These are phyloP conservation scores for Cadophora gregata DNA, from an alignment of 2,329 filamentous ascomycete genomes.

Conservation along the genomic window DNA sequence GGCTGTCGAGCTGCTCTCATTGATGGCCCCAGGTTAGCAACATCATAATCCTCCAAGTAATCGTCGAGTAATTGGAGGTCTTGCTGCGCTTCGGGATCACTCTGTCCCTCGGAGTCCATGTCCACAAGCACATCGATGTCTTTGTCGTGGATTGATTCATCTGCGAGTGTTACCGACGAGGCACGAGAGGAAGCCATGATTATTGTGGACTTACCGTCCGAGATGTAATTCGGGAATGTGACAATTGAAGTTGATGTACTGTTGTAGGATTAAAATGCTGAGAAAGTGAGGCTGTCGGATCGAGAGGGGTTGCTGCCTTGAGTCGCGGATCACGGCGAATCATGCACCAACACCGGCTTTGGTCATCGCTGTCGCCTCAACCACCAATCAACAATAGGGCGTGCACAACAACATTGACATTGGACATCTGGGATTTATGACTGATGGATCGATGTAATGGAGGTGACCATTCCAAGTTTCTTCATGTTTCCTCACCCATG, in stretches of 20 bases:
- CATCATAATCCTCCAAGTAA: constrained; percentile 5
- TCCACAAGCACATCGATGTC: constrained; percentile 13
- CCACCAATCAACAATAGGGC: background rate
- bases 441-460: background rate
- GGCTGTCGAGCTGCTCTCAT: constrained; percentile 31
- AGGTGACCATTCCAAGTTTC: background rate
- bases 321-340: background rate
- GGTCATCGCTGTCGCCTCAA: background rate
- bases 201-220: constrained; percentile 3
- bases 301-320: constrained; percentile 2
- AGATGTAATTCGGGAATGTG: background rate
- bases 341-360: background rate
- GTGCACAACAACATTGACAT: background rate
- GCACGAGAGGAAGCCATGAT: constrained; percentile 20
- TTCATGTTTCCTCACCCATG: background rate
- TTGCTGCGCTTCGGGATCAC: background rate
- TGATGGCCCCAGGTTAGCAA: constrained; percentile 20
- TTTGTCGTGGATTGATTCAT: constrained; percentile 18
- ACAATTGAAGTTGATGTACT: background rate
- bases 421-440: background rate
- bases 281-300: constrained; percentile 6
- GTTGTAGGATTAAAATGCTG: background rate
- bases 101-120: background rate
- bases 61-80: background rate
- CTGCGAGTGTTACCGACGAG: constrained; percentile 22